Evolutionary conservation across 495 filamentous ascomycete species (phyloP).

Genomic region (Xylaria intraflava): DNA sequence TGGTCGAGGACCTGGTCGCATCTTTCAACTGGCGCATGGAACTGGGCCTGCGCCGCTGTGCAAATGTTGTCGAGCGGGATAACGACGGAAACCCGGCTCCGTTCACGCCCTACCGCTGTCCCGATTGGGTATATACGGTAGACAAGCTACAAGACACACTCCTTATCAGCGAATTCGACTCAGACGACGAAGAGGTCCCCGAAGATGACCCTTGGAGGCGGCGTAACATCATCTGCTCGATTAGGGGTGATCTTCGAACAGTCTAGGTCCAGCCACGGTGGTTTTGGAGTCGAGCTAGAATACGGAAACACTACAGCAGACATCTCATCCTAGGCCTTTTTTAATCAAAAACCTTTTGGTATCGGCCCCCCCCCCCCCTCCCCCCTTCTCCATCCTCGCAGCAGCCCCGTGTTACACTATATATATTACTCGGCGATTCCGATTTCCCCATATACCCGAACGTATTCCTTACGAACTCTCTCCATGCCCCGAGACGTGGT

Average conservation of each 20-base stretch:
- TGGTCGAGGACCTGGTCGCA: conserved; percentile 31
- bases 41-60: conserved; percentile 30
- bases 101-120: conserved; percentile 2
- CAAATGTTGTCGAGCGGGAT: conserved; percentile 25
- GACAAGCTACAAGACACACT: background rate
- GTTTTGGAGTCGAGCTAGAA: too few relatives aligned
- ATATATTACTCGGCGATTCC: background rate
- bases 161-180: background rate
- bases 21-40: conserved; percentile 37
- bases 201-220: background rate
- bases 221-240: background rate
- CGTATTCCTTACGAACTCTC: background rate
- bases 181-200: background rate
- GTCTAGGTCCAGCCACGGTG: too few relatives aligned
- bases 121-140: conserved; percentile 3
- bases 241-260: background rate
- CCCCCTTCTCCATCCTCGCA: too few relatives aligned
- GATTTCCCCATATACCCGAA: background rate
- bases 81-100: background rate
- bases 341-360: too few relatives aligned
- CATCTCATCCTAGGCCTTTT: too few relatives aligned
- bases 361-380: too few relatives aligned
- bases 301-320: too few relatives aligned
- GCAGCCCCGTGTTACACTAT: background rate
- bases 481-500: background rate